Evolutionary conservation across 2,329 filamentous ascomycete species (phyloP), one percentile per base, ranked within the genome.

Genomic region (Scedosporium dehoogii): DNA sequence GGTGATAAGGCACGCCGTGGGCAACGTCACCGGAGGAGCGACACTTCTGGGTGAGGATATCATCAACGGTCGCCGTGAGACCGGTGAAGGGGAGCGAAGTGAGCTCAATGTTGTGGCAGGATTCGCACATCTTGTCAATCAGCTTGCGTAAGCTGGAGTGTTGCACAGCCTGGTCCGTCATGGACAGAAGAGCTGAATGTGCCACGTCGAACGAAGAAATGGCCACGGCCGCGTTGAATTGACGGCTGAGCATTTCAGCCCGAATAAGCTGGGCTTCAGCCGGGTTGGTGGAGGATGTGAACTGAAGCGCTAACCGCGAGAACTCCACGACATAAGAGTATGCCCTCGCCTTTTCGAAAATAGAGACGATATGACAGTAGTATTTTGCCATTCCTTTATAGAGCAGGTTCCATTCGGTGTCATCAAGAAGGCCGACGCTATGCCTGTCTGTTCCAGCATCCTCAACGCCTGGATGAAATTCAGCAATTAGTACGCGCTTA

Each of bases 271-370:
- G 69, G 27, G 72, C 69, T 38, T 77, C 72, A 10, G 61, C 59
- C 4, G 67, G 56, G 25, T 68, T 68, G 27, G 65, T 59, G 4
- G 68, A 65, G 25, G 58, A 18, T 5, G 18, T 16, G 65, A 90
- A 88, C 68, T 91, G 86, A 51, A 96, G 78, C 5, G 90, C 87
- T 25, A 92, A 78, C 46, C 85, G 83, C 46, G 90, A 87, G 77
- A 96, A 97, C 67, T 96, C 90, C 5, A 91, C 84, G 48, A 96
- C 90, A 69, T 89, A 90, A 1, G 90, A 89, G 72, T 90, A 90
- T 0, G 88, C 86, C 67, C 87, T 89, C 53, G 85, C 83, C 67
- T 84, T 84, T 71, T 97, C 92, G 70, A 90, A 97, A 1, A 99
- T 80, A 21, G 85, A 81, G 12, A 92, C 83, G 59, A 97, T 84